Evolutionary conservation across 805 yeast genomes (phyloP), one percentile per base, ranked within the genome.

Genomic region (Torulaspora delbrueckii): DNA sequence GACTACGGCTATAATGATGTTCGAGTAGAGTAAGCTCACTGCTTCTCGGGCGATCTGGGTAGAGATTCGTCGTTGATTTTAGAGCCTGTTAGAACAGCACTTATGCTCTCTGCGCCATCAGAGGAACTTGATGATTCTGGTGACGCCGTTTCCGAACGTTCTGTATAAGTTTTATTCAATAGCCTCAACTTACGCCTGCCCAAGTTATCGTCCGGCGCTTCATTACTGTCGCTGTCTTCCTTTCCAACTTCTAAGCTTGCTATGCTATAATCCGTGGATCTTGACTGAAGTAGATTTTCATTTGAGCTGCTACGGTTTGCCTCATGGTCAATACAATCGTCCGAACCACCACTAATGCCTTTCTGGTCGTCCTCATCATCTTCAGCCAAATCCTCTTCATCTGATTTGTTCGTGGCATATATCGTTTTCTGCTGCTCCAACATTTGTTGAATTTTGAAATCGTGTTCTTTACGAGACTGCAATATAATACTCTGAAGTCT

Each of bases 401-500:
- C 58, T 14, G 60, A 46, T 34, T 54, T 51, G 36, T 57, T 65
- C 1, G 52, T 54, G 24, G 51, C 52, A 47, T 63, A 67, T 33
- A 68, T 42, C 8, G 46, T 42, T 37, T 50, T 58, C 43, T 65
- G 62, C 30, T 46, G 50, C 10, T 50, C 56, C 4, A 53, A 40
- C 24, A 63, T 52, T 22, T 51, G 34, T 27, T 53, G 44, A 23
- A 65, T 52, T 18, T 47, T 41, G 0, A 56, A 45, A 14, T 65
- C 65, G 46, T 61, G 58, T 39, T 59, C 55, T 19, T 63, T 57
- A 28, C 76, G 66, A 2, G 83, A 75, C 5, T 66, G 64, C 1
- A 57, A 51, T 18, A 81, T 62, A 60, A 75, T 63, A 2, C 66
- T 58, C 8, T 59, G 59, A 30, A 82, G 66, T 26, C 61, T 59